Evolutionary conservation across 2,329 filamentous ascomycete species (phyloP), one percentile per base, ranked within the genome.

Genomic region (Trichoderma asperellum): DNA sequence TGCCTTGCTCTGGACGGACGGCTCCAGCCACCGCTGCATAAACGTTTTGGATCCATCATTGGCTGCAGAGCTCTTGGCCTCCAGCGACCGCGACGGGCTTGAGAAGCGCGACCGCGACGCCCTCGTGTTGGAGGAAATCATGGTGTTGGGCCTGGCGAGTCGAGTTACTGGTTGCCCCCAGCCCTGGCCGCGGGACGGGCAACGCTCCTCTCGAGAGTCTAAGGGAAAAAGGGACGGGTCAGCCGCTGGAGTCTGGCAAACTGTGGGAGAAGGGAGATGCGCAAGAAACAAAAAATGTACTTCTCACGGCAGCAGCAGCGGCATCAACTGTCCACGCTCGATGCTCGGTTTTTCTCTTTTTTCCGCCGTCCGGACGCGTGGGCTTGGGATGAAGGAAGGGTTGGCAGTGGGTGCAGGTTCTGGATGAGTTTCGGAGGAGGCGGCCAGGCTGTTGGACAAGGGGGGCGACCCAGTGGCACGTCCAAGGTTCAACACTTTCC

Each of bases 1-100:
- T 12, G 94, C 77, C 79, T 86, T 87, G 79, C 81, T 84, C 79
- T 87, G 85, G 49, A 88, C 80, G 8, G 85, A 81, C 12, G 87
- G 87, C 76, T 89, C 87, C 72, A 89, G 78, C 87, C 87, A 89
- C 70, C 81, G 81, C 72, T 85, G 81, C 84, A 89, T 84, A 70
- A 88, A 83, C 18, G 79, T 78, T 73, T 82, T 81, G 70, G 84
- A 82, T 21, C 78, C 79, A 65, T 81, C 79, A 66, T 74, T 79
- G 6, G 73, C 75, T 14, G 77, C 72, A 68, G 71, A 75, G 75
- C 78, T 80, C 73, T 80, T 72, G 73, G 79, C 73, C 77, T 84
- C 78, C 75, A 80, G 73, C 62, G 79, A 68, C 71, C 80, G 80
- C 64, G 82, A 81, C 34, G 86, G 86, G 74, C 86, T 88, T 71